Base-by-base conservation (phyloP, 306 rosid genomes). In the Lotus japonicus region DNA sequence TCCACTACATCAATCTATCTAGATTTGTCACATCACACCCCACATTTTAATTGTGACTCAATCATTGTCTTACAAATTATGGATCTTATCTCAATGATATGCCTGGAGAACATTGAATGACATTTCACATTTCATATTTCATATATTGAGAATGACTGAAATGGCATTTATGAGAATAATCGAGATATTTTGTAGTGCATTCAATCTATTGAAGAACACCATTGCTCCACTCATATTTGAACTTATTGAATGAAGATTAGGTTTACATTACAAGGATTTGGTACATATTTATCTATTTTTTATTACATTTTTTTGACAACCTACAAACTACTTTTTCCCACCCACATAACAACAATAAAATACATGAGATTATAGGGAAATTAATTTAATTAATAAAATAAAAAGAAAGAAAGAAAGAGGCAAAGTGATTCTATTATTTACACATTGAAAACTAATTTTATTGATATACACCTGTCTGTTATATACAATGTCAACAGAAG, bases 401-500 rank as follows among this genome's bases (percentile, higher is more conserved):
- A 53, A 66, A 36, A 35, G 35, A 48, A 33, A 35, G n/a, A 33
- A 49, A 19, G 15, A 9, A 70, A 64, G 36, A 49, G 54, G 74
- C 31, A 28, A 60, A 18, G 79, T 6, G 62, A 76, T 45, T 66
- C 80, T 81, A 74, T 85, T 81, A 88, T 85, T 82, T 92, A 90
- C 96, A 82, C 36, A 55, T 72, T 72, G 68, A 58, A 26, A 79
- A 73, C 82, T 77, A 81, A 74, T 82, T 83, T 82, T 83, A 86
- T 76, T 81, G 72, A 77, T 72, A 76, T 77, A 82, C 68, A 55
- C 68, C 28, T 33, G 59, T 77, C 60, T 50, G 74, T 78, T 82
- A 86, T 90, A 84, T 86, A 92, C 98, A 92, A 60, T 69, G 82
- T 71, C 67, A 55, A 74, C 83, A 68, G 78, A 75, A 56, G 55